These are phyloP conservation scores for Shiraia sp. DNA, from an alignment of 2,329 filamentous ascomycete species.

Conservation along the genomic window DNA sequence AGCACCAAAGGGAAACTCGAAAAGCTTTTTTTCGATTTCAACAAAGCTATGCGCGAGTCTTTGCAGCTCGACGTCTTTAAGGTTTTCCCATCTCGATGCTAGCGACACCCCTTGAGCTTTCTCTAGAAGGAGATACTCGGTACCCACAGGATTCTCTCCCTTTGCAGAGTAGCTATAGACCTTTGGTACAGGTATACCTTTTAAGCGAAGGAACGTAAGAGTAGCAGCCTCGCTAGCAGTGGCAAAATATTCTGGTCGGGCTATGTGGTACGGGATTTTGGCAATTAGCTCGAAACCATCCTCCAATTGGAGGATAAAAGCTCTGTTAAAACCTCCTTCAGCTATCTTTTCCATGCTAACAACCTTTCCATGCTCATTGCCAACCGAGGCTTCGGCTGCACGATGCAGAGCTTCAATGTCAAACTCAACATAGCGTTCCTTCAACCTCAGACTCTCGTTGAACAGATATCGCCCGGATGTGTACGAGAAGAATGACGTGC, in stretches of 20 bases:
- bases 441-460: slow-evolving; percentile 13
- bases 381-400: slow-evolving; percentile 11
- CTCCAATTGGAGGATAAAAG: slow-evolving; percentile 12
- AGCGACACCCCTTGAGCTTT: slow-evolving; percentile 31
- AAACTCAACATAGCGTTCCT: slow-evolving; percentile 14
- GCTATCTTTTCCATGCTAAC: slow-evolving; percentile 14
- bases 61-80: slow-evolving; percentile 12
- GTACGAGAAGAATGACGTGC: slow-evolving; percentile 13
- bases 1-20: slow-evolving; percentile 23
- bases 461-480: slow-evolving; percentile 15
- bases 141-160: slow-evolving; percentile 36
- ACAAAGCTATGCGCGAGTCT: slow-evolving; percentile 24
- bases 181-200: slow-evolving; percentile 39
- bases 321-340: slow-evolving; percentile 19
- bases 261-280: slow-evolving; percentile 17
- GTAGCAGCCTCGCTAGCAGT: slow-evolving; percentile 43
- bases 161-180: slow-evolving; percentile 35
- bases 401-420: slow-evolving; percentile 13
- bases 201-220: slow-evolving; percentile 27
- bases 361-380: slow-evolving; percentile 14
- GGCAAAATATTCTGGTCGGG: slow-evolving; percentile 15
- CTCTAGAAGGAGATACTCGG: slow-evolving; percentile 44
- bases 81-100: slow-evolving; percentile 29
- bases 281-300: slow-evolving; percentile 19
- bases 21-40: slow-evolving; percentile 25